Evolutionary conservation across 164 flowering plant species (phyloP), one percentile per base, ranked within the genome.

Genomic region (Vitis rupestris): DNA sequence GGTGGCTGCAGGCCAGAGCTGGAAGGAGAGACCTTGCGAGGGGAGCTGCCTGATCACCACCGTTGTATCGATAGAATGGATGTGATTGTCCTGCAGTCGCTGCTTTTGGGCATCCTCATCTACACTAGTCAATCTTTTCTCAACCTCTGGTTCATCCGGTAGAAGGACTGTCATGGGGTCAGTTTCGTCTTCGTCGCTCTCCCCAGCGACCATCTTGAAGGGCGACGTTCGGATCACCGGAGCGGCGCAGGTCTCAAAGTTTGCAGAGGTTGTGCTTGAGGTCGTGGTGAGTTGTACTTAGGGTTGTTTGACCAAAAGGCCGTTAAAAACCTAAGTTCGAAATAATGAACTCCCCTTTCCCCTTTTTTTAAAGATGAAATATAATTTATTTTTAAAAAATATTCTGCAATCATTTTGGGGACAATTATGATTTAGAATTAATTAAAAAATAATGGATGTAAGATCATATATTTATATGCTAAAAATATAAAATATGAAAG

Each of bases 1-100:
- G 58, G 91, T 79, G 62, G 97, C 98, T 0, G 97, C 97, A 0
- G 98, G 97, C 99, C 99, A 96, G 74, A 96, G 90, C 83, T 93
- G 90, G 83, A 91, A 96, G 57, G 99, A 83, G 76, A 96, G 81
- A 63, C 99, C 99, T 69, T 83, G 79, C 0, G 91, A 89, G 0
- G 95, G 92, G 3, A 93, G 82, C 69, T 89, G 93, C 19, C 91
- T 72, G 65, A 88, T 87, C 15, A 72, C 54, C n/a, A 93, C 57
- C 23, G 79, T 78, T 0, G 89, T 74, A 29, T 80, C 62, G 55
- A 86, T 80, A 8, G 94, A 90, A 9, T 47, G 57, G 64, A 92
- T 75, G 79, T 68, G 29, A 74, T 85, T 80, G 3, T 67, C 81
- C 73, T 76, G 82, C 48, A 65, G 44, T 15, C 61, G 70, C 50